These are phyloP conservation scores for Fomitopsis betulina DNA, from an alignment of 1,284 basidiomycete genomes.

Conservation along the genomic window DNA sequence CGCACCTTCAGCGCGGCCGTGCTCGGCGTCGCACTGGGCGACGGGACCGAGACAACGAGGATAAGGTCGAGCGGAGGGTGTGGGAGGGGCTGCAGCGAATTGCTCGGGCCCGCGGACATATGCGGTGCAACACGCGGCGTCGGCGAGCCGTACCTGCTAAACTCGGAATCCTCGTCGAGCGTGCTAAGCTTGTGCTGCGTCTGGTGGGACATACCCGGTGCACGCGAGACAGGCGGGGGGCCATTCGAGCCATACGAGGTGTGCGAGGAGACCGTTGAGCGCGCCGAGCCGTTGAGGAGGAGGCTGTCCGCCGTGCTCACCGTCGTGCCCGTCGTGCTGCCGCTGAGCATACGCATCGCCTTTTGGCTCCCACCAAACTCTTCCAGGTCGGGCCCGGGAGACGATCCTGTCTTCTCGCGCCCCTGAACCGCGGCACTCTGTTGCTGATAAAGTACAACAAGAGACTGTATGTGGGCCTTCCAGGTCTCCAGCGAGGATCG, in stretches of 20 bases:
- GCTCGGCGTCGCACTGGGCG: constrained; percentile 64
- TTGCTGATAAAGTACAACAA: constrained; percentile 65
- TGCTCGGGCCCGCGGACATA: constrained; percentile 69
- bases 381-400: constrained; percentile 61
- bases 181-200: constrained; percentile 51
- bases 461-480: constrained; percentile 73
- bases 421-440: constrained; percentile 33
- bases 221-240: constrained; percentile 12
- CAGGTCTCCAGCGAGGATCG: constrained; percentile 85
- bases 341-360: constrained; percentile 73
- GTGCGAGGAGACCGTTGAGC: constrained; percentile 64
- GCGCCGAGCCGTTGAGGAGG: constrained; percentile 54
- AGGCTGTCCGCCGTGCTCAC: constrained; percentile 68
- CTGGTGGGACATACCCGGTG: constrained; percentile 9
- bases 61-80: constrained; percentile 92
- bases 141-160: constrained; percentile 49
- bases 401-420: constrained; percentile 35
- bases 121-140: constrained; percentile 67
- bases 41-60: constrained; percentile 85
- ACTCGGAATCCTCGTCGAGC: constrained; percentile 67
- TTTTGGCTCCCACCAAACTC: constrained; percentile 75
- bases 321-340: constrained; percentile 54
- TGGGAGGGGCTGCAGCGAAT: constrained; percentile 71
- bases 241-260: constrained; percentile 57
- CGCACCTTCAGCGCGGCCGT: constrained; percentile 81